Conservation (phyloP, 768 basidiomycete genomes). For the Galerina marginata region DNA sequence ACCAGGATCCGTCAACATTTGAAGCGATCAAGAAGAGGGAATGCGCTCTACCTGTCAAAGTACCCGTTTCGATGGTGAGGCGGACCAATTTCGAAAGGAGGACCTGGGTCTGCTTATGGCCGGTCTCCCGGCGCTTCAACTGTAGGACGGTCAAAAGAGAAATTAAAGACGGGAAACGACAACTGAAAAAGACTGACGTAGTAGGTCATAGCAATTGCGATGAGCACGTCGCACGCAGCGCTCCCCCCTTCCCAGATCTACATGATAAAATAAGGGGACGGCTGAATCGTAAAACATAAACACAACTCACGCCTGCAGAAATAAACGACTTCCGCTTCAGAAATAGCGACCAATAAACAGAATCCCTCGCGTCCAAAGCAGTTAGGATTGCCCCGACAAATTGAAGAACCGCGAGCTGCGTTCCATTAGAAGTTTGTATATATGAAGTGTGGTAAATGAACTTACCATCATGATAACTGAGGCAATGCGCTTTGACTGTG, state of each 20-base stretch:
- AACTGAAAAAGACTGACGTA: constrained; percentile 7
- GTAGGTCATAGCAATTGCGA: constrained; percentile 18
- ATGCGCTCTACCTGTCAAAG: too few species aligned
- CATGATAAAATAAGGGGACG: background rate
- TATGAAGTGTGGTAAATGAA: background rate
- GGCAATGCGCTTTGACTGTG: constrained; percentile 2
- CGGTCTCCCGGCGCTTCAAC: too few species aligned
- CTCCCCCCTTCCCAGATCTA: constrained; percentile 25
- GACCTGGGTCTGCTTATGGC: too few species aligned
- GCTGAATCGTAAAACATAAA: background rate
- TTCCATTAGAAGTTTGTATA: background rate
- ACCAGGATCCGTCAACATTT: too few species aligned
- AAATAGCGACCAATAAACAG: constrained; percentile 15
- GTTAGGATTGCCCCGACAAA: background rate
- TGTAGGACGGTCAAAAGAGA: too few species aligned
- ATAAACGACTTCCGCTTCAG: constrained; percentile 11
- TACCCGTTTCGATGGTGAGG: too few species aligned
- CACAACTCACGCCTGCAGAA: constrained; percentile 15
- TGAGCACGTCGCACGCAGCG: constrained; percentile 19
- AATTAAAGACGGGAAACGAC: too few species aligned
- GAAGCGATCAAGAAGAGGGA: too few species aligned
- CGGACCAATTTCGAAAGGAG: too few species aligned
- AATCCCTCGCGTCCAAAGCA: constrained; percentile 16
- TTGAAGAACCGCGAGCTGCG: background rate
- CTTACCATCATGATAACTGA: constrained; percentile 10